These are phyloP conservation scores for Ophiostoma himal-ulmi DNA, from an alignment of 2,329 filamentous ascomycete genomes.

Conservation along the genomic window DNA sequence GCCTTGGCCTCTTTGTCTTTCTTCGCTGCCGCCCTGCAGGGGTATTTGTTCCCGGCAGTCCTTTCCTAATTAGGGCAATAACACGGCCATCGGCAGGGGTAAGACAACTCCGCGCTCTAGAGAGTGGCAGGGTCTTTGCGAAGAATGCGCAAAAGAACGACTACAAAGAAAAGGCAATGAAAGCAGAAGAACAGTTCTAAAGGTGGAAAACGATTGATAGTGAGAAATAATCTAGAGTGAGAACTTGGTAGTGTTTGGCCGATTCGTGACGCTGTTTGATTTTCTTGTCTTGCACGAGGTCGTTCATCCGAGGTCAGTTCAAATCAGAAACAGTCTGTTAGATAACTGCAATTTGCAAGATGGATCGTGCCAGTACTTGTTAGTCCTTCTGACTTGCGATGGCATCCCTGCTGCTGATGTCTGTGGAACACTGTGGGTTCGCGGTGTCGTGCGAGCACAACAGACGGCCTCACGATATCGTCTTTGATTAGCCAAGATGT, in stretches of 20 bases:
- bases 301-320: not conserved
- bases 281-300: not conserved
- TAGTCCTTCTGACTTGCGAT: not conserved
- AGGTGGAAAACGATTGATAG: not conserved
- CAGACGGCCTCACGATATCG: not conserved
- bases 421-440: not conserved
- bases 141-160: not conserved
- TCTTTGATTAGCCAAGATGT: not conserved
- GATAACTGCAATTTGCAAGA: not conserved
- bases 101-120: not conserved
- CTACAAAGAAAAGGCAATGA: not conserved
- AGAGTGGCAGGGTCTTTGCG: not conserved
- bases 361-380: not conserved
- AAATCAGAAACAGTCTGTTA: not conserved
- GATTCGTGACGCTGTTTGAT: not conserved
- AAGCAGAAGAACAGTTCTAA: not conserved
- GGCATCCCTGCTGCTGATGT: not conserved
- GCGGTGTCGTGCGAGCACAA: conserved; percentile 4
- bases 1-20: not conserved
- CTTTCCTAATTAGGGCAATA: conserved; percentile 7
- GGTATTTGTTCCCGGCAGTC: conserved; percentile 3
- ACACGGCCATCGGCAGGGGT: conserved; percentile 5
- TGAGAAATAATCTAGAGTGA: not conserved
- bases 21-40: conserved; percentile 1
- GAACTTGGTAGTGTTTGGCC: not conserved